Percentiles rank a stretch among this genome's conserved stretches.
Conservation (phyloP, 2,329 filamentous ascomycete genomes). For the Cryphonectria nitschkei region DNA sequence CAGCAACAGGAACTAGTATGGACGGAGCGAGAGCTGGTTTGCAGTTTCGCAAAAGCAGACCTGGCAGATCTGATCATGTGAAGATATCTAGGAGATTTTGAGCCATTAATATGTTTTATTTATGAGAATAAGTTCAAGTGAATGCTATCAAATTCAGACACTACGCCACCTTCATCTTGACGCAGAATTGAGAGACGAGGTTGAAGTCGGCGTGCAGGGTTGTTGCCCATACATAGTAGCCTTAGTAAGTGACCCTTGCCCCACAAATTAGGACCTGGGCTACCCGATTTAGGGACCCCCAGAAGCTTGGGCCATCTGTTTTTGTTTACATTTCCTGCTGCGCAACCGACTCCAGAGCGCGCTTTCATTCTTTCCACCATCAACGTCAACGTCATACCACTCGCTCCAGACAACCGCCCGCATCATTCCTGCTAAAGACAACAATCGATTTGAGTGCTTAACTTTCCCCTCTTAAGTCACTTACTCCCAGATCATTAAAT, state of each 20-base stretch:
- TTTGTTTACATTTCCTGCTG: constrained; percentile 24
- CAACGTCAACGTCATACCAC: constrained; percentile 23
- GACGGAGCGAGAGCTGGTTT: too few species aligned
- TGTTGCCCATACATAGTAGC: background rate
- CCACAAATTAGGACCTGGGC: background rate
- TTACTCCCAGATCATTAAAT: background rate
- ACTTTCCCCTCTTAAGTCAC: too few species aligned
- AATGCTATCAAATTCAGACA: background rate
- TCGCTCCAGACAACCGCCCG: background rate
- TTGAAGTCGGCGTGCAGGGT: background rate
- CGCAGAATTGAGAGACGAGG: background rate
- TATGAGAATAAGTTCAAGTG: background rate
- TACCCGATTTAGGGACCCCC: background rate
- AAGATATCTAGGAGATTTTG: background rate
- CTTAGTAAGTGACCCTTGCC: background rate
- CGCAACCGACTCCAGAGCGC: constrained; percentile 21
- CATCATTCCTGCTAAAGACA: background rate
- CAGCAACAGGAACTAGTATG: background rate
- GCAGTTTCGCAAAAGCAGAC: too few species aligned
- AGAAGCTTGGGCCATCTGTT: constrained; percentile 21
- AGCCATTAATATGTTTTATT: too few species aligned
- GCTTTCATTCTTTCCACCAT: constrained; percentile 11
- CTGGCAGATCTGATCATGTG: background rate
- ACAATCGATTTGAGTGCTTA: background rate
- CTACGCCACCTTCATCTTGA: background rate